Evolutionary conservation across 1,139 yeast genomes (phyloP).

Genomic region (Arxiozyma slooffiae): DNA sequence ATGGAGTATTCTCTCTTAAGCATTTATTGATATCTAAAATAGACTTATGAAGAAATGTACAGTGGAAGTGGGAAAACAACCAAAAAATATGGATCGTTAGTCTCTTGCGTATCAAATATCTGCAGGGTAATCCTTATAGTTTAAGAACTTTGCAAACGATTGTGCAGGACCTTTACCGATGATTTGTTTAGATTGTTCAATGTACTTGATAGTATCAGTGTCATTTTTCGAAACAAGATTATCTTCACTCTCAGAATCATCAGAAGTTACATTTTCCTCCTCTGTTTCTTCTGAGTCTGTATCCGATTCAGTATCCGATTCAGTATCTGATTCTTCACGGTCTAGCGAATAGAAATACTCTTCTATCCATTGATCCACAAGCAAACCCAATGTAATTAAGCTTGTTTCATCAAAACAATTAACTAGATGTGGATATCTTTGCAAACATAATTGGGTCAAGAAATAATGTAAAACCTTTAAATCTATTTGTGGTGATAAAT

Average conservation of each 20-base stretch:
- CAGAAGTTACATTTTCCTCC: background rate
- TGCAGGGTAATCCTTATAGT: conserved; percentile 23
- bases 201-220: background rate
- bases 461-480: conserved; percentile 28
- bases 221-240: background rate
- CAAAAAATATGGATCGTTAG: background rate
- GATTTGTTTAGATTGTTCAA: background rate
- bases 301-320: no score
- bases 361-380: conserved; percentile 28
- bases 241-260: background rate
- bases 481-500: conserved; percentile 25
- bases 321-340: conserved; percentile 3
- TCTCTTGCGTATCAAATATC: conserved; percentile 15
- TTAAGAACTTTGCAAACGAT: conserved; percentile 17
- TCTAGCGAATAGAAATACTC: conserved; percentile 19
- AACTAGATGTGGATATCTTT: conserved; percentile 25
- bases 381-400: conserved; percentile 23
- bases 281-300: conserved; percentile 1
- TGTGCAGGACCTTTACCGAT: conserved; percentile 18
- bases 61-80: background rate
- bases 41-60: background rate
- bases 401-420: conserved; percentile 28
- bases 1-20: no score
- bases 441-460: conserved; percentile 26
- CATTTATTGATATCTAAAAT: background rate